Base-by-base conservation (phyloP, 1,284 basidiomycete genomes). In the Ceratobasidium sp. region DNA sequence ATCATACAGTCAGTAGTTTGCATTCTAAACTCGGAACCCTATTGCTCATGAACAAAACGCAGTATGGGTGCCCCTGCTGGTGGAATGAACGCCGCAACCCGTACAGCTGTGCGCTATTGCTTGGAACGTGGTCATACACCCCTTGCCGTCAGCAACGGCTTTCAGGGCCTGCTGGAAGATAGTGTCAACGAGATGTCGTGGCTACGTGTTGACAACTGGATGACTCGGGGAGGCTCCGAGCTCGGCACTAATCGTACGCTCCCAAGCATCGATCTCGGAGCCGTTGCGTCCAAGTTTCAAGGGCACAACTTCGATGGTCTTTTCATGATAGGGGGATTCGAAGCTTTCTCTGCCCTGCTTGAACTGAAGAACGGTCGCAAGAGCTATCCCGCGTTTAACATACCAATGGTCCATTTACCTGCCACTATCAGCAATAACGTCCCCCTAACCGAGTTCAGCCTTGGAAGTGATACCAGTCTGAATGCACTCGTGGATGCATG, bases 351-450 rank as follows among this genome's bases (percentile, higher is more conserved):
- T 75, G 85, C 94, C 6, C 81, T 98, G 72, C 80, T 90, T 76
- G 86, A 90, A 58, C 83, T 99, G 70, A 92, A 97, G 78, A 87
- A 91, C 76, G 92, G 88, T 10, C 84, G 96, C 76, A 87, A 89
- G 76, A 81, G 88, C 77, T 97, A 98, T 80, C 93, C 95, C 21
- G 88, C 92, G 64, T 94, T 98, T 85, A 90, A 96, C 77, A 93
- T 98, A 76, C 96, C 96, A 30, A 92, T 97, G 87, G 90, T 90
- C 43, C 94, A 97, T 79, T 84, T 98, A 3, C 96, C 96, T 1
- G 96, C 96, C 36, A 98, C 96, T 58, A 91, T 99, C 78, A 96
- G 93, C 75, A 99, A 99, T 84, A 99, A 99, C 77, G 96, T 99
- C 5, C 97, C 97, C 0, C 81, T 98, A 83, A 98, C 96, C 72